Percentiles rank a stretch among this genome's conserved stretches.
Evolutionary conservation across 2,329 filamentous ascomycete genomes (phyloP).

Genomic region (Ramichloridium luteum): DNA sequence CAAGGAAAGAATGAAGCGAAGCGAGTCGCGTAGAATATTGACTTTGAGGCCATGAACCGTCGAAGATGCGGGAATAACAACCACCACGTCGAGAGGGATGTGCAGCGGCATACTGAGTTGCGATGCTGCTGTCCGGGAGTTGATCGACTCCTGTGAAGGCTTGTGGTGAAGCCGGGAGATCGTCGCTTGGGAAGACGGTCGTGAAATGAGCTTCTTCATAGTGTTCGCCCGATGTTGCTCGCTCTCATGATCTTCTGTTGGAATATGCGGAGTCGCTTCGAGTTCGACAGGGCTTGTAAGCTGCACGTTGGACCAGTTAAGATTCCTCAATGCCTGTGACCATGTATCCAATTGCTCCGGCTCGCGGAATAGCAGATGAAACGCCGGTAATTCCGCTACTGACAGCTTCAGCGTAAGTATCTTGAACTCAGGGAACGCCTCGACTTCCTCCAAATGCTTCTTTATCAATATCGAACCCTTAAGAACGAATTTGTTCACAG

Average conservation of each 20-base stretch:
- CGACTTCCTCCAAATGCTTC: conserved; percentile 89
- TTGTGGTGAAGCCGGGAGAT: too few relatives aligned
- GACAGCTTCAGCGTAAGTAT: conserved; percentile 82
- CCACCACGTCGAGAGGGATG: conserved; percentile 86
- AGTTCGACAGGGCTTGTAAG: neutral
- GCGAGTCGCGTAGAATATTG: conserved; percentile 77
- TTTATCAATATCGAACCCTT: conserved; percentile 98
- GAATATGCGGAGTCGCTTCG: conserved; percentile 40
- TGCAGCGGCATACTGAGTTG: conserved; percentile 45
- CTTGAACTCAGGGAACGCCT: conserved; percentile 59
- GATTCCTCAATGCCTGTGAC: conserved; percentile 75
- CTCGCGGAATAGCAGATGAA: conserved; percentile 82
- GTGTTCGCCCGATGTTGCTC: conserved; percentile 49
- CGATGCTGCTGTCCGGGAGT: conserved; percentile 36
- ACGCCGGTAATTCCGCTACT: conserved; percentile 81
- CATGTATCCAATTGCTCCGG: conserved; percentile 76
- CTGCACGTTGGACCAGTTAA: conserved; percentile 55
- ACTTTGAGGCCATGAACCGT: conserved; percentile 99
- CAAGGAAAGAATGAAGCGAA: conserved; percentile 81
- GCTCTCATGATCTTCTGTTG: conserved; percentile 67
- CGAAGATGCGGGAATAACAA: conserved; percentile 92
- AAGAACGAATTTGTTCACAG: conserved; percentile 66
- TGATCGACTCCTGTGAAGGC: conserved; percentile 89
- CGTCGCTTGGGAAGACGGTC: neutral
- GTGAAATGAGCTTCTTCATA: conserved; percentile 70